Percentiles rank a stretch among this genome's conserved stretches.
phyloP scores from a whole-genome alignment of 768 basidiomycete species.

The Fistulinella prunicolor region DNA sequence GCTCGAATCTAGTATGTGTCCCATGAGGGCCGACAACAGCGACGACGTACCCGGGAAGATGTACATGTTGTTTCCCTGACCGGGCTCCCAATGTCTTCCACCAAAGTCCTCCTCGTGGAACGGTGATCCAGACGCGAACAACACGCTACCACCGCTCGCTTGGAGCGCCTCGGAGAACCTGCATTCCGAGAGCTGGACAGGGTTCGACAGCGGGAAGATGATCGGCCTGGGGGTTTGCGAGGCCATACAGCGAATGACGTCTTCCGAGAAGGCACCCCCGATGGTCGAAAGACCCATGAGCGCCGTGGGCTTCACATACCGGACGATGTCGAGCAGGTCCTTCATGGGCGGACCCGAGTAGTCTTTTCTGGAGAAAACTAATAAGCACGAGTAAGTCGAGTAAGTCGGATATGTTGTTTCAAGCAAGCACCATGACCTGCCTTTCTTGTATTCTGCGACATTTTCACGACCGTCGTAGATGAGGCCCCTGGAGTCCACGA shows the following conservation, averaged over 20 bases:
- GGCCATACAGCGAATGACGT: constrained; percentile 74
- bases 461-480: constrained; percentile 70
- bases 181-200: constrained; percentile 77
- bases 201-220: constrained; percentile 92
- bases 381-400: background rate
- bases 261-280: constrained; percentile 72
- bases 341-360: constrained; percentile 74
- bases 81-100: constrained; percentile 62
- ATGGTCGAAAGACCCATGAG: constrained; percentile 89
- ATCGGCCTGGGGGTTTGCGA: constrained; percentile 79
- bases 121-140: constrained; percentile 89
- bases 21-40: background rate
- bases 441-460: constrained; percentile 82
- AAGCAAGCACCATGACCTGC: constrained; percentile 36
- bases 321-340: constrained; percentile 71
- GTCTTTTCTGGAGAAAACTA: constrained; percentile 81
- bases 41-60: constrained; percentile 59
- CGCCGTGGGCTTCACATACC: constrained; percentile 83
- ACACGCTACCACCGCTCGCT: constrained; percentile 67
- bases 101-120: constrained; percentile 64
- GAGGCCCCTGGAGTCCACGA: constrained; percentile 85
- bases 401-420: background rate
- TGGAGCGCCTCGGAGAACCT: constrained; percentile 73
- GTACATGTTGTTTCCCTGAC: constrained; percentile 96
- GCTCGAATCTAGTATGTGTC: no score